phyloP scores from a whole-genome alignment of 768 basidiomycete genomes.

The Strobilomyces dryophilus region DNA sequence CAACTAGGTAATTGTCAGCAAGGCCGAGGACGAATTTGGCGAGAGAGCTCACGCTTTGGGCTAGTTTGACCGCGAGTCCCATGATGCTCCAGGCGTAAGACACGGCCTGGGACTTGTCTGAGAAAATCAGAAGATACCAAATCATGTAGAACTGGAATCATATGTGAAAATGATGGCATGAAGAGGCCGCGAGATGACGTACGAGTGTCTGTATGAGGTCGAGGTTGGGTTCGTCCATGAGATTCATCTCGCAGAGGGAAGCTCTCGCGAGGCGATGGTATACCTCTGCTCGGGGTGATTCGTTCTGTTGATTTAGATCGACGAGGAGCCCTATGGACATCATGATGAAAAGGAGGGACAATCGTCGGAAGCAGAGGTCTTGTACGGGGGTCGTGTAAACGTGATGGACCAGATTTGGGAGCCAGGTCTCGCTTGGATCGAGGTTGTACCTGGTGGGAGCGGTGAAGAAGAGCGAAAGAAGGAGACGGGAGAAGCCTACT shows the following conservation, averaged over 20 bases:
- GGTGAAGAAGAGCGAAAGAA: background rate
- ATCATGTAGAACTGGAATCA: conserved; percentile 61
- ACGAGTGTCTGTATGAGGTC: conserved; percentile 68
- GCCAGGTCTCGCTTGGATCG: conserved; percentile 65
- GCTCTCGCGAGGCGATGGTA: conserved; percentile 66
- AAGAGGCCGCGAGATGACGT: conserved; percentile 16
- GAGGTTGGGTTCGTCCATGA: conserved; percentile 73
- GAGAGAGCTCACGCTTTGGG: conserved; percentile 54
- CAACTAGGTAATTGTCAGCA: conserved; percentile 38
- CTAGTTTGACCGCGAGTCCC: conserved; percentile 70
- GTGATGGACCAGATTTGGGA: conserved; percentile 65
- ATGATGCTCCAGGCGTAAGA: conserved; percentile 75
- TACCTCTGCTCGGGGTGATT: conserved; percentile 55
- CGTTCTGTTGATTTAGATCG: conserved; percentile 53
- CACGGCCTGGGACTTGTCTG: conserved; percentile 67
- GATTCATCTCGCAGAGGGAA: conserved; percentile 65
- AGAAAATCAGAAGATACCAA: conserved; percentile 71
- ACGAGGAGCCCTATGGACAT: conserved; percentile 70
- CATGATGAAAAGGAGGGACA: conserved; percentile 67
- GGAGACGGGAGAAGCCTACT: conserved; percentile 41
- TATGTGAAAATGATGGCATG: conserved; percentile 28
- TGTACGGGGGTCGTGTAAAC: conserved; percentile 59
- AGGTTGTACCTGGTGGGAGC: conserved; percentile 51
- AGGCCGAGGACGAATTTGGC: background rate
- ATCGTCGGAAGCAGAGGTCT: conserved; percentile 59